A percentile compares a stretch with the other conserved stretches of the same genome.
phyloP scores from a whole-genome alignment of 2,329 filamentous ascomycete genomes.

The Talaromyces albobiverticillius region DNA sequence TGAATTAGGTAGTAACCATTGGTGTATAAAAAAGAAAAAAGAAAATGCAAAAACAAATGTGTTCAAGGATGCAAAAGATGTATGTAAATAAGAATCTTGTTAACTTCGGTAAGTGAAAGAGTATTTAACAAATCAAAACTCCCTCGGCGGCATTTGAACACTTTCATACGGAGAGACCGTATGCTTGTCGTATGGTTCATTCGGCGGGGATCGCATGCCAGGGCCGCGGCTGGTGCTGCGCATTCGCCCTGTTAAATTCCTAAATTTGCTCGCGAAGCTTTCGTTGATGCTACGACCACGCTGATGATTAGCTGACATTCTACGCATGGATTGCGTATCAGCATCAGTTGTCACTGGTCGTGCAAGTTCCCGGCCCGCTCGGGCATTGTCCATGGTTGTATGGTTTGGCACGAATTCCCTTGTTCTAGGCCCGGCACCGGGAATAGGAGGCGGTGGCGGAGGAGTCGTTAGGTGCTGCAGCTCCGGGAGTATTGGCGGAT shows the following conservation, averaged over 20 bases:
- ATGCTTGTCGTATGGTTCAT: slow-evolving; percentile 18
- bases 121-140: slow-evolving; percentile 2
- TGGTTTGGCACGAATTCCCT: slow-evolving; percentile 40
- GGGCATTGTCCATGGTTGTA: slow-evolving; percentile 39
- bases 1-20: not conserved
- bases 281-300: slow-evolving; percentile 58
- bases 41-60: not conserved
- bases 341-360: slow-evolving; percentile 36
- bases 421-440: slow-evolving; percentile 26
- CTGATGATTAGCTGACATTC: slow-evolving; percentile 47
- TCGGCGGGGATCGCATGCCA: slow-evolving; percentile 45
- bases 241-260: slow-evolving; percentile 58
- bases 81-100: not conserved
- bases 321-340: slow-evolving; percentile 32
- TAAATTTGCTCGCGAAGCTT: slow-evolving; percentile 53
- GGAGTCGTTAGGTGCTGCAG: slow-evolving; percentile 59
- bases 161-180: slow-evolving; percentile 30
- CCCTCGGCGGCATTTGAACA: slow-evolving; percentile 20
- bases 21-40: not conserved
- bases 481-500: slow-evolving; percentile 56
- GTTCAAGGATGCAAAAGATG: not conserved
- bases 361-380: slow-evolving; percentile 32
- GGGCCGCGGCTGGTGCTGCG: slow-evolving; percentile 56
- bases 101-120: not conserved
- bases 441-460: slow-evolving; percentile 51